Evolutionary conservation across 2,329 filamentous ascomycete genomes (phyloP).

Genomic region (Penicillium sp.): DNA sequence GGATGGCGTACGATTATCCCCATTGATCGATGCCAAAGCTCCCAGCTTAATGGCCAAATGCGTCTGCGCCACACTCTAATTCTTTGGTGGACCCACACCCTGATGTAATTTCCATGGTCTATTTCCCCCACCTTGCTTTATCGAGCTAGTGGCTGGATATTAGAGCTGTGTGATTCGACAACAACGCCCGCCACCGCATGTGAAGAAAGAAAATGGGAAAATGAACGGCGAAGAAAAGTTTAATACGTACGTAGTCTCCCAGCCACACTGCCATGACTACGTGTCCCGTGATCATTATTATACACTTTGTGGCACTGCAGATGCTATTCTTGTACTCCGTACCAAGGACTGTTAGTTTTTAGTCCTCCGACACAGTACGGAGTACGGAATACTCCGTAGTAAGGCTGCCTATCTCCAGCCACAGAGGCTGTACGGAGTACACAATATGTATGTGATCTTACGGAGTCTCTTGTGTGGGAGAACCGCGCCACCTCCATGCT

Average conservation of each 20-base stretch:
- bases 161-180: neutral
- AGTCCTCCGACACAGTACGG: no score
- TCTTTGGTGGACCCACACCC: neutral
- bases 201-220: neutral
- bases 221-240: neutral
- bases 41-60: neutral
- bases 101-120: slow-evolving; percentile 9
- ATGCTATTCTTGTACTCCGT: neutral
- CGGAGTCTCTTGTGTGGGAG: no score
- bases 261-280: slow-evolving; percentile 5
- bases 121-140: neutral
- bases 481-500: no score
- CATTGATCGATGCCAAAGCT: neutral
- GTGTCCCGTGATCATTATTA: neutral
- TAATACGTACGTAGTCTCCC: neutral
- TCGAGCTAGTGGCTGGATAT: neutral
- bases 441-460: no score
- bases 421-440: no score
- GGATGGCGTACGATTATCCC: neutral
- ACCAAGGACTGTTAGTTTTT: neutral
- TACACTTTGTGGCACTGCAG: neutral
- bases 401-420: neutral
- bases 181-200: neutral
- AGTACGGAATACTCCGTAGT: no score
- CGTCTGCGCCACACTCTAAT: slow-evolving; percentile 9